Evolutionary conservation across 2,329 filamentous ascomycete genomes (phyloP), one percentile per base, ranked within the genome.

Genomic region (Sporothrix pallida): DNA sequence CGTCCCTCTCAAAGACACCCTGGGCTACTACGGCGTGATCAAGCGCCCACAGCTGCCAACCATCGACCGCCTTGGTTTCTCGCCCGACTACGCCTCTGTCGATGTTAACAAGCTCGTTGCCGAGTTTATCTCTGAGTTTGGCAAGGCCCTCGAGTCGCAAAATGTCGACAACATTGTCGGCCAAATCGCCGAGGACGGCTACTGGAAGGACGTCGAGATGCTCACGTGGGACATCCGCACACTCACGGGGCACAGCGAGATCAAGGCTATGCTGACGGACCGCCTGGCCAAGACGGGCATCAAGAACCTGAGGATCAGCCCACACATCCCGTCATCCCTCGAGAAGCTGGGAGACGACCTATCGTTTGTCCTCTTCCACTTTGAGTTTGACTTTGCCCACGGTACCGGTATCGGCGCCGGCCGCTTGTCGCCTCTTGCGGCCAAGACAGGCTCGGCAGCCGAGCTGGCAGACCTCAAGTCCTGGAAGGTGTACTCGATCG

Each of bases 11-110:
- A 23, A 17, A 9, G 52, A 56, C 3, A 56, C 52, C 52, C 52
- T 56, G 52, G 52, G 52, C n/a, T 56, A 56, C 52, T 56, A 56
- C 52, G 52, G 52, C n/a, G n/a, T 56, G 15, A 56, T 56, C n/a
- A 56, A 56, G 52, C 52, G 52, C n/a, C 52, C 52, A 56, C 52
- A 56, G 52, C 52, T 56, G 7, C 52, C 52, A 13, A 23, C 52
- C 52, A 56, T 23, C n/a, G 52, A 56, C n/a, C 52, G 52, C 9
- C 52, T 56, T 23, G 52, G 52, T 3, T 56, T 56, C 52, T 23
- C 15, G n/a, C 52, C 52, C 20, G 52, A 56, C 52, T 56, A 56
- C n/a, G 52, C 52, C 4, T 56, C 52, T 10, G 52, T 56, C n/a
- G 52, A 56, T 12, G n/a, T 56, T 10, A 10, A 23, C 7, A 56